Base-by-base conservation (phyloP, 768 basidiomycete species). In the Chlorophyllum brunneum region DNA sequence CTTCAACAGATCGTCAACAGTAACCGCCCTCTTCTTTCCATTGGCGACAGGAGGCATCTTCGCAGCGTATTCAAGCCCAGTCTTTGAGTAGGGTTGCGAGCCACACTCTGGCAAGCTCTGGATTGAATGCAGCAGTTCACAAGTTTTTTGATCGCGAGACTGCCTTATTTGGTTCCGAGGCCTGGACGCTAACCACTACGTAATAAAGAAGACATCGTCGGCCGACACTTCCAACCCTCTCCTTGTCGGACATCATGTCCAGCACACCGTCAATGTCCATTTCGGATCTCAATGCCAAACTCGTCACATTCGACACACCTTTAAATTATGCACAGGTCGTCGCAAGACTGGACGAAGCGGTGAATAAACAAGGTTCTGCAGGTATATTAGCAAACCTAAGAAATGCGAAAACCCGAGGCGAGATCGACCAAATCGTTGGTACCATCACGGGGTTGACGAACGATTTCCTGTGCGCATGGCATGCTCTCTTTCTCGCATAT, bases 1-100 rank as follows among this genome's bases (percentile, higher is more conserved):
- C 54, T 68, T 72, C 42, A 80, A 66, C 6, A 80, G 64, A 40
- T 80, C 79, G 54, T 81, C 80, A 0, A 70, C 62, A 31, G 73
- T 75, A 22, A 74, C 50, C 0, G 47, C 41, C n/a, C 52, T 61
- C 55, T 56, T 68, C 65, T 56, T 55, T 45, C 34, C 24, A 15
- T 38, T 27, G 23, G n/a, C 16, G 9, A 10, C 15, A 4, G 16
- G n/a, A 24, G 36, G 45, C 22, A 31, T 31, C 31, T 22, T 18
- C 9, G 34, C 13, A 36, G 4, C 34, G 34, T 1, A 36, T 13
- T n/a, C 3, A n/a, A 36, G 31, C 31, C 31, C 31, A 31, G 31
- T 7, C 7, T 31, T 31, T 31, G 7, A 40, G 40, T 41, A n/a
- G n/a, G n/a, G n/a, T n/a, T n/a, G n/a, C n/a, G n/a, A n/a, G n/a